Conservation (phyloP, 176 grass and related monocot species). For the Typha latifolia region DNA sequence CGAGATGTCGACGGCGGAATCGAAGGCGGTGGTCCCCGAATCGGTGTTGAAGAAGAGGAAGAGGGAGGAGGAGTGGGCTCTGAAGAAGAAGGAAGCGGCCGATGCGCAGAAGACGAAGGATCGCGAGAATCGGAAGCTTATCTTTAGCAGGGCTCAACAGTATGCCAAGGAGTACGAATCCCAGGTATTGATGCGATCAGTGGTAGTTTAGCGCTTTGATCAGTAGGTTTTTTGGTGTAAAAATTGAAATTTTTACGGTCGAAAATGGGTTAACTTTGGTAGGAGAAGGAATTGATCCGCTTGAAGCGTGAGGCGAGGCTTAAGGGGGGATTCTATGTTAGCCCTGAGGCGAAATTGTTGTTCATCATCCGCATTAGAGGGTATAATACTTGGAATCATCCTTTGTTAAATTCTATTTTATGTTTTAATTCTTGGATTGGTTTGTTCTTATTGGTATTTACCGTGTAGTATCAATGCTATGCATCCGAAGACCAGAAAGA, state of each 20-base stretch:
- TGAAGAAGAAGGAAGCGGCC: slow-evolving; percentile 49
- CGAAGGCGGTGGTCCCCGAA: slow-evolving; percentile 52
- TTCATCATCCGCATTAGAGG: slow-evolving; percentile 88
- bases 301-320: slow-evolving; percentile 87
- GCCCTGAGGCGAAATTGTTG: slow-evolving; percentile 65
- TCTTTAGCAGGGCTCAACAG: slow-evolving; percentile 47
- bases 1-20: slow-evolving; percentile 56
- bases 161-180: slow-evolving; percentile 68
- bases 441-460: background rate
- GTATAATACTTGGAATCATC: slow-evolving; percentile 11
- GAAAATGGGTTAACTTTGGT: background rate
- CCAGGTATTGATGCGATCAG: slow-evolving; percentile 28
- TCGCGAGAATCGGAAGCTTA: slow-evolving; percentile 44
- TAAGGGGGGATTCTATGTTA: slow-evolving; percentile 97
- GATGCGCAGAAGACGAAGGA: slow-evolving; percentile 37
- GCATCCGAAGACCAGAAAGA: slow-evolving; percentile 88
- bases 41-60: slow-evolving; percentile 63
- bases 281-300: slow-evolving; percentile 78
- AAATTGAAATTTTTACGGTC: background rate
- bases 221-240: background rate
- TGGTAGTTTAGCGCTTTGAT: background rate
- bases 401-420: background rate
- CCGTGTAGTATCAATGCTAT: slow-evolving; percentile 83
- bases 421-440: background rate
- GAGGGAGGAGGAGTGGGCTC: slow-evolving; percentile 57